A percentile compares a stretch with the other conserved stretches of the same genome.
phyloP scores from a whole-genome alignment of 768 basidiomycete genomes.

The Mycena kentingensis region DNA sequence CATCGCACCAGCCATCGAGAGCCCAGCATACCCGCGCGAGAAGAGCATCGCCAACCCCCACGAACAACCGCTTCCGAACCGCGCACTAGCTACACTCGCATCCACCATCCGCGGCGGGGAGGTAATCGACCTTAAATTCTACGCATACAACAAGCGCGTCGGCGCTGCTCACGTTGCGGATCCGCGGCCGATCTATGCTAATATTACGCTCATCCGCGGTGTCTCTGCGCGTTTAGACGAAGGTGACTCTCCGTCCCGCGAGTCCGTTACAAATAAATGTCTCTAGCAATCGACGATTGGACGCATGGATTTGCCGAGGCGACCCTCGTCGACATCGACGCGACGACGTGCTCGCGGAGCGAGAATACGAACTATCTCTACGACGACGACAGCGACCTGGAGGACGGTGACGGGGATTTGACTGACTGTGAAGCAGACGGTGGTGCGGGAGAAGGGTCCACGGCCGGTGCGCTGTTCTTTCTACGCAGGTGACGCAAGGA shows the following conservation, averaged over 20 bases:
- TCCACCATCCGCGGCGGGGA: conserved; percentile 13
- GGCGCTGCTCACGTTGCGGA: neutral
- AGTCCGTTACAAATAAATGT: neutral
- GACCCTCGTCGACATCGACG: conserved; percentile 7
- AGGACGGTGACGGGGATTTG: conserved; percentile 1
- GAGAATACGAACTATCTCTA: conserved; percentile 7
- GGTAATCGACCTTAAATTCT: conserved; percentile 17
- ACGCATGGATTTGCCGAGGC: conserved; percentile 6
- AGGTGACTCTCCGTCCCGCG: neutral
- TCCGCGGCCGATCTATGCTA: conserved; percentile 13
- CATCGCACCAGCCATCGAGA: neutral
- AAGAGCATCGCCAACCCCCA: neutral
- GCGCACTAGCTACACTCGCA: conserved; percentile 1
- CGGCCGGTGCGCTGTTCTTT: too few relatives aligned
- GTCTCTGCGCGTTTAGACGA: conserved; percentile 7
- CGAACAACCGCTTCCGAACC: neutral
- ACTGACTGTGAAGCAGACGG: neutral
- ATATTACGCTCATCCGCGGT: conserved; percentile 6
- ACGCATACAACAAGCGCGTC: conserved; percentile 3
- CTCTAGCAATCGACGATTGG: too few relatives aligned
- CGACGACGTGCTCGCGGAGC: neutral
- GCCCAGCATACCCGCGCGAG: neutral
- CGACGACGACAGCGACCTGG: conserved; percentile 19
- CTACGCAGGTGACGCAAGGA: too few relatives aligned
- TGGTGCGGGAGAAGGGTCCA: neutral